These are phyloP conservation scores for Ascoidea tarda DNA, from an alignment of 805 yeast genomes.

Conservation along the genomic window DNA sequence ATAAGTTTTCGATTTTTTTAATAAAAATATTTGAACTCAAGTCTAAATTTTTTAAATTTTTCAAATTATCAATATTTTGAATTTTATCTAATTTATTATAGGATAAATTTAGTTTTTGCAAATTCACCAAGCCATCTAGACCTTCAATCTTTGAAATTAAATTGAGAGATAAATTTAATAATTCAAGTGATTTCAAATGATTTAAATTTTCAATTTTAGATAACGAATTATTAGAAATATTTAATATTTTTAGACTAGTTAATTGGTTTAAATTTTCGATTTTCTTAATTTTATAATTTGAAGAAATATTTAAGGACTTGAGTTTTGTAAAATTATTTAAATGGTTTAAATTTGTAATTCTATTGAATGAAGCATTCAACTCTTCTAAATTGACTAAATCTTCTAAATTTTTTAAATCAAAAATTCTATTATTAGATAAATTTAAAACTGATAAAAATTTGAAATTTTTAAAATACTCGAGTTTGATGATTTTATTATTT, in stretches of 20 bases:
- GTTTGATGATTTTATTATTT: no score
- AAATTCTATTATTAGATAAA: neutral
- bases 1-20: neutral
- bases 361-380: neutral
- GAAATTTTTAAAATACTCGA: neutral
- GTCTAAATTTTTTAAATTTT: no score
- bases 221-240: neutral
- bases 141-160: neutral
- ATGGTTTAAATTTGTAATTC: neutral
- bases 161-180: neutral
- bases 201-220: neutral
- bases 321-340: neutral
- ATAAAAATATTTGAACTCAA: no score
- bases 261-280: no score
- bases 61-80: no score
- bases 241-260: no score
- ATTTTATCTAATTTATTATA: no score
- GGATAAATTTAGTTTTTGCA: neutral
- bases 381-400: no score
- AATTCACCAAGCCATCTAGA: neutral
- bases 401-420: no score
- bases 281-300: no score
- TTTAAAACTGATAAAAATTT: no score
- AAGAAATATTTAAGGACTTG: neutral
- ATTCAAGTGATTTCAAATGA: no score